These are phyloP conservation scores for Euphorbia peplus DNA, from an alignment of 345 rosid genomes.

Conservation along the genomic window DNA sequence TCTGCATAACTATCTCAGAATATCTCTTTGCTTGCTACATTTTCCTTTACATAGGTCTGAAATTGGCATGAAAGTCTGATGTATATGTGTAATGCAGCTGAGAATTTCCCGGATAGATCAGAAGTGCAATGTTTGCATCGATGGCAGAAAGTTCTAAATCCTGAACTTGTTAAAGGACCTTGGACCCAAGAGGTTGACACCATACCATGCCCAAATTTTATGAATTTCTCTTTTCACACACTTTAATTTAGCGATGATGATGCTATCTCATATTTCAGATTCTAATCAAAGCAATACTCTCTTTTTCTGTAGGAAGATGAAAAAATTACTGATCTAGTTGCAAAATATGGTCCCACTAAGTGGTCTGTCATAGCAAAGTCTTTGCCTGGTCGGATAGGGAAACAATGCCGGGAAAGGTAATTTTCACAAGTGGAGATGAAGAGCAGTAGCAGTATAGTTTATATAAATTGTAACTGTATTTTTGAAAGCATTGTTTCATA, in stretches of 20 bases:
- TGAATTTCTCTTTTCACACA: constrained; percentile 16
- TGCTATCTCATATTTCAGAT: constrained; percentile 14
- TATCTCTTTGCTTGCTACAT: neutral
- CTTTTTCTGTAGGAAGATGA: constrained; percentile 75
- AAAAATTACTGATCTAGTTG: constrained; percentile 70
- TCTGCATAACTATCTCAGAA: neutral
- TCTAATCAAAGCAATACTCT: constrained; percentile 15
- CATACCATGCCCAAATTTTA: neutral
- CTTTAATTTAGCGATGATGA: neutral
- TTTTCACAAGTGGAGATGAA: constrained; percentile 7
- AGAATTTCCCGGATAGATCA: constrained; percentile 73
- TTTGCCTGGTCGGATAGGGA: constrained; percentile 95
- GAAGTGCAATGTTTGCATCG: constrained; percentile 98
- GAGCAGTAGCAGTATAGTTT: neutral
- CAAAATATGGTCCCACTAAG: constrained; percentile 76
- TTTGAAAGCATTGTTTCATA: constrained; percentile 10
- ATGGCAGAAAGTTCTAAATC: constrained; percentile 99
- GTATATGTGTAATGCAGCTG: constrained; percentile 53
- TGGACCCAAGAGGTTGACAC: constrained; percentile 87
- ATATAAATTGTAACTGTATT: neutral
- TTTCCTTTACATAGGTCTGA: neutral
- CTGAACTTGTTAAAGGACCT: constrained; percentile 95
- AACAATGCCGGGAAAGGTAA: constrained; percentile 98
- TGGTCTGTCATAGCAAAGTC: constrained; percentile 93
- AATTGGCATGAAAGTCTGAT: neutral